These are phyloP conservation scores for Lactarius psammicola DNA, from an alignment of 768 basidiomycete species.

Conservation along the genomic window DNA sequence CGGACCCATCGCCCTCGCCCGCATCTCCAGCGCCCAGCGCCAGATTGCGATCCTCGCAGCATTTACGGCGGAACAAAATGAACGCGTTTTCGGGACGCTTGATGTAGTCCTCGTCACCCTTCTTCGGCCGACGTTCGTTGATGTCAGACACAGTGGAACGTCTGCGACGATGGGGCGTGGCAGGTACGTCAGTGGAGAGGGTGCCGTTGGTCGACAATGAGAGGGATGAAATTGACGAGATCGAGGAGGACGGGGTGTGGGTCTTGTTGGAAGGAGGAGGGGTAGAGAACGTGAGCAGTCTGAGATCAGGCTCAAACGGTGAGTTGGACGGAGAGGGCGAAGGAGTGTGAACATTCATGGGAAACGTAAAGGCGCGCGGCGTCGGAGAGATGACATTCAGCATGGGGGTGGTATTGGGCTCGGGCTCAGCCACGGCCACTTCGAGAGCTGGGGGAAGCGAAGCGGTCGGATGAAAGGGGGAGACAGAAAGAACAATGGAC, in stretches of 20 bases:
- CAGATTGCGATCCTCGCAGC: conserved; percentile 67
- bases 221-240: conserved; percentile 42
- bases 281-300: conserved; percentile 45
- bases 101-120: conserved; percentile 81
- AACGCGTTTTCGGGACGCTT: conserved; percentile 84
- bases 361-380: conserved; percentile 68
- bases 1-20: conserved; percentile 23
- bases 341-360: conserved; percentile 40
- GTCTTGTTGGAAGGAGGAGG: conserved; percentile 38
- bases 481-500: conserved; percentile 30
- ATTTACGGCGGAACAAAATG: conserved; percentile 79
- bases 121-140: conserved; percentile 44
- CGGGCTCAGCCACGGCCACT: conserved; percentile 61
- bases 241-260: conserved; percentile 45
- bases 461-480: conserved; percentile 21
- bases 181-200: conserved; percentile 30
- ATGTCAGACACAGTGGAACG: conserved; percentile 38
- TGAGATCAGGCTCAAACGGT: conserved; percentile 72
- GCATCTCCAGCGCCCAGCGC: conserved; percentile 45
- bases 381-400: conserved; percentile 62
- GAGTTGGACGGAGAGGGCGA: conserved; percentile 65
- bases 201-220: conserved; percentile 34
- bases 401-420: conserved; percentile 47
- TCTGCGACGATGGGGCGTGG: conserved; percentile 35
- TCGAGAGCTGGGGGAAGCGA: conserved; percentile 53